Base-by-base conservation (phyloP, 2,329 filamentous ascomycete genomes). In the Simplicillium sp. region DNA sequence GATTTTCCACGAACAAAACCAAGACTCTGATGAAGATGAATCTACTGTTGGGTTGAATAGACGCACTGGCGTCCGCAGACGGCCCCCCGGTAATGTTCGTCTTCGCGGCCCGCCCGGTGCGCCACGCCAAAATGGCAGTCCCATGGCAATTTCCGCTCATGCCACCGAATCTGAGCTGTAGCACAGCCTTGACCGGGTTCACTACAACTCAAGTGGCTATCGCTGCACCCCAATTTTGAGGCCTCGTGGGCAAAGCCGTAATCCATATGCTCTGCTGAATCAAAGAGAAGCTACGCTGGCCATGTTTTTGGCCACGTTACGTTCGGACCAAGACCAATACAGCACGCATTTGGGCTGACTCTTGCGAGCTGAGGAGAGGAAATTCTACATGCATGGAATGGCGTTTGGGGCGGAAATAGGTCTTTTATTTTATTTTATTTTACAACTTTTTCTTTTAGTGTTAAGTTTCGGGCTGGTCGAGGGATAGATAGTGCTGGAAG, bases 1-100 rank as follows among this genome's bases (percentile, higher is more conserved):
- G 11, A 60, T 64, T 7, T 77, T 69, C 49, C 70, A 66, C 17
- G 67, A 69, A 44, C 66, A 74, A 37, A 67, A 76, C 46, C 66
- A 64, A 2, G 74, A 78, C 36, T 70, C 66, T 17, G 75, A 81
- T n/a, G 72, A 76, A 14, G 75, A 78, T 13, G 75, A 77, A 13
- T 67, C 70, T 42, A 63, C 56, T 41, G 67, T 66, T 57, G 68
- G 64, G 45, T 53, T 62, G 20, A 69, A 64, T 42, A 61, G 65
- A 37, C 55, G 65, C 33, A 55, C 61, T 18, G 55, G 59, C 15
- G 57, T 63, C 36, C 64, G 68, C 40, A 62, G 69, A 42, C 67
- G 68, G 18, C 64, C 64, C 7, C 60, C 62, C 11, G 67, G 65
- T 14, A 64, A 58, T 44, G 54, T 59, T 32, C 62, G 65, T 38